phyloP scores from a whole-genome alignment of 2,329 filamentous ascomycete genomes.

The Colletotrichum costaricense region DNA sequence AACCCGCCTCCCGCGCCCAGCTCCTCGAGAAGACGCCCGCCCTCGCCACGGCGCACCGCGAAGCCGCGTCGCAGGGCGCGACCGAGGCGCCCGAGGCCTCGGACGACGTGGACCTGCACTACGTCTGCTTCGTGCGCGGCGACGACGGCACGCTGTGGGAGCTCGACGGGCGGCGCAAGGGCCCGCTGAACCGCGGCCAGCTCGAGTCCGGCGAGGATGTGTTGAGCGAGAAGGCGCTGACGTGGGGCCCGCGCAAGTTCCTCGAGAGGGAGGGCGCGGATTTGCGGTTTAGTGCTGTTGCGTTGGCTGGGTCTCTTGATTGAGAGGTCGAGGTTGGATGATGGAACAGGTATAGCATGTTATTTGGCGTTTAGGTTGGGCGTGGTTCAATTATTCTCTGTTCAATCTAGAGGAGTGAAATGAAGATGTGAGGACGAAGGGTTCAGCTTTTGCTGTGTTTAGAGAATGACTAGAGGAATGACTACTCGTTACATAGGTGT shows the following conservation, averaged over 20 bases:
- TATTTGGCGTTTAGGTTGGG: slow-evolving; percentile 14
- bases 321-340: slow-evolving; percentile 40
- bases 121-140: slow-evolving; percentile 91
- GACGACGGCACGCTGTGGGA: slow-evolving; percentile 72
- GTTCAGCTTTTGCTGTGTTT: background rate
- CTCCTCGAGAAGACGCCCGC: slow-evolving; percentile 81
- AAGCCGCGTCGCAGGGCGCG: slow-evolving; percentile 81
- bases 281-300: slow-evolving; percentile 69
- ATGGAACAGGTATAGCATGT: background rate
- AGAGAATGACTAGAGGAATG: background rate
- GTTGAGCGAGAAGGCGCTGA: slow-evolving; percentile 79
- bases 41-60: slow-evolving; percentile 82
- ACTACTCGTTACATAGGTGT: slow-evolving; percentile 17
- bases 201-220: slow-evolving; percentile 75
- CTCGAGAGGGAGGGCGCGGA: slow-evolving; percentile 66
- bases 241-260: slow-evolving; percentile 72
- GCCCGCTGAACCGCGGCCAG: slow-evolving; percentile 65
- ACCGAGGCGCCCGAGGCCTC: slow-evolving; percentile 81
- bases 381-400: background rate
- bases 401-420: background rate
- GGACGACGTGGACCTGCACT: slow-evolving; percentile 92
- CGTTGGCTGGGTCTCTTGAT: slow-evolving; percentile 63
- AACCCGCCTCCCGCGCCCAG: slow-evolving; percentile 73
- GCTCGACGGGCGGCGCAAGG: slow-evolving; percentile 69
- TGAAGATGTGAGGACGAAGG: background rate